phyloP scores from a whole-genome alignment of 345 rosid species.

The Chamaenerion angustifolium region DNA sequence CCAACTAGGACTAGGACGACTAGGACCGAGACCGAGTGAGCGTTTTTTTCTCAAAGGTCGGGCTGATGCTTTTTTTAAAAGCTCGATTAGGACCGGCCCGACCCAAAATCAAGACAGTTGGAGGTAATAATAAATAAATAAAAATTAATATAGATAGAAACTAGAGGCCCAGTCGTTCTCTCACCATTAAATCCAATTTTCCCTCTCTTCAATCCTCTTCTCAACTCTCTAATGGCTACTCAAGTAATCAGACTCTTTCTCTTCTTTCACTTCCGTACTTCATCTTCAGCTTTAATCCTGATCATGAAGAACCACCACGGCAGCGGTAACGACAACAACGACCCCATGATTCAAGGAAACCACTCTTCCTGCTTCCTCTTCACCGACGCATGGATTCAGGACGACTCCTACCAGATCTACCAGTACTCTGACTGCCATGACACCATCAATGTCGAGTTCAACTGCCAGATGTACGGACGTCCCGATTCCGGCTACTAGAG shows the following conservation, averaged over 20 bases:
- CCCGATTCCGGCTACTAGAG: constrained; percentile 79
- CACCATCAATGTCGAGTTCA: constrained; percentile 56
- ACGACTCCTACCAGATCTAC: constrained; percentile 63
- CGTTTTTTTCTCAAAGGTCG: too few species aligned
- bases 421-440: constrained; percentile 34
- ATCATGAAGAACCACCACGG: constrained; percentile 50
- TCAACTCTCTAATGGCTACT: not conserved
- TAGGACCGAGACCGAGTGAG: too few species aligned
- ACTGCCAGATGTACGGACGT: constrained; percentile 74
- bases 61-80: too few species aligned
- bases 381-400: constrained; percentile 57
- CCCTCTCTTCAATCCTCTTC: not conserved
- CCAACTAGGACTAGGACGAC: too few species aligned
- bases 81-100: too few species aligned
- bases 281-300: constrained; percentile 44
- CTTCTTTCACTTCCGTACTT: constrained; percentile 20
- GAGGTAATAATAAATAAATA: too few species aligned
- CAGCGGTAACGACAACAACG: constrained; percentile 24
- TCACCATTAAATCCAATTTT: not conserved
- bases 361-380: constrained; percentile 44
- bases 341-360: constrained; percentile 47
- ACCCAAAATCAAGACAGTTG: too few species aligned
- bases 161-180: too few species aligned
- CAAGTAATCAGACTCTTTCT: constrained; percentile 12
- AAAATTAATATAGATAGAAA: too few species aligned